A percentile compares a stretch with the other conserved stretches of the same genome.
Evolutionary conservation across 345 rosid genomes (phyloP).

Genomic region (Hypericum androsaemum): DNA sequence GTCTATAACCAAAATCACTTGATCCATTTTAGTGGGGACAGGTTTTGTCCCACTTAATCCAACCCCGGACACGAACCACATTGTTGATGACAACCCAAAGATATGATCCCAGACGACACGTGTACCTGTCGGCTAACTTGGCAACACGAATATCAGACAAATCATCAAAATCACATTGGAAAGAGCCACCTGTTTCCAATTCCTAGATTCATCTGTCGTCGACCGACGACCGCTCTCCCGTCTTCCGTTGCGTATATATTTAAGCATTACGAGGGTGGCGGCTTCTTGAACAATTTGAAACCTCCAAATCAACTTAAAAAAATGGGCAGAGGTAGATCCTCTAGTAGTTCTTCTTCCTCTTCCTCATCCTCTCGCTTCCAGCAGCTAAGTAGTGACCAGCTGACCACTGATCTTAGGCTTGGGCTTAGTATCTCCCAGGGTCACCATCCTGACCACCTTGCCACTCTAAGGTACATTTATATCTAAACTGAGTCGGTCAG

Average conservation of each 20-base stretch:
- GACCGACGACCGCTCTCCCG: not conserved
- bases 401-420: conserved; percentile 70
- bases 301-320: not conserved
- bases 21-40: too few relatives aligned
- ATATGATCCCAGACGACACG: conserved; percentile 36
- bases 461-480: conserved; percentile 16
- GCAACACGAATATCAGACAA: conserved; percentile 29
- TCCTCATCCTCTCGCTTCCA: conserved; percentile 21
- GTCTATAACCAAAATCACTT: too few relatives aligned
- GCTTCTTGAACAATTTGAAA: conserved; percentile 30
- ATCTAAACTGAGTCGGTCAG: not conserved
- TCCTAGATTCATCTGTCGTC: conserved; percentile 1
- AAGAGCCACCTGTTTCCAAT: not conserved
- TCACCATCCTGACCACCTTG: conserved; percentile 16
- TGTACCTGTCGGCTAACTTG: conserved; percentile 45
- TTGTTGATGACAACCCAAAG: conserved; percentile 20
- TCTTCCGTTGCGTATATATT: conserved; percentile 18
- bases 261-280: conserved; percentile 48
- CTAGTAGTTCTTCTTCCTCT: conserved; percentile 52
- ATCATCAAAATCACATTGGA: not conserved
- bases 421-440: conserved; percentile 48
- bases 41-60: too few relatives aligned
- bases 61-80: conserved; percentile 21
- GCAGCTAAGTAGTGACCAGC: conserved; percentile 21
- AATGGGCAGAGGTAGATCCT: conserved; percentile 43